Percentiles rank a stretch among this genome's conserved stretches.
Evolutionary conservation across 225 moss, liverwort and hornwort species (phyloP).

Genomic region (Bryum argenteum): DNA sequence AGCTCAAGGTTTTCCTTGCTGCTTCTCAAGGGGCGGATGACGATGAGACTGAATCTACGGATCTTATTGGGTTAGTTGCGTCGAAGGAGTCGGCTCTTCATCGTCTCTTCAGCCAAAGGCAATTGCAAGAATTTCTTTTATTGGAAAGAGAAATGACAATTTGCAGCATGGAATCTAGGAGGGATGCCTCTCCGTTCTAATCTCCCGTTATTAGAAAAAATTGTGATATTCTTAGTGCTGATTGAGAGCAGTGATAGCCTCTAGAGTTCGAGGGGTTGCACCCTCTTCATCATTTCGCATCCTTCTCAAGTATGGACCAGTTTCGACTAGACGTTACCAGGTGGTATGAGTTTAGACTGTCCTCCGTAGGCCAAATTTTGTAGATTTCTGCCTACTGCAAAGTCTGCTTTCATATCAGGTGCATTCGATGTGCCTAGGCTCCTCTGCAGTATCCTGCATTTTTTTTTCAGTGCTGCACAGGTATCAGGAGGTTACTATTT

Average conservation of each 20-base stretch:
- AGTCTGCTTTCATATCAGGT: constrained; percentile 22
- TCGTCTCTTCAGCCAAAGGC: constrained; percentile 89
- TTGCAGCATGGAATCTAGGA: constrained; percentile 61
- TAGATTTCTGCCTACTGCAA: constrained; percentile 26
- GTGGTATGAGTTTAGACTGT: constrained; percentile 19
- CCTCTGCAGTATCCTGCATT: constrained; percentile 6
- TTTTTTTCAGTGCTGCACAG: constrained; percentile 15
- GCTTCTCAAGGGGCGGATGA: constrained; percentile 47
- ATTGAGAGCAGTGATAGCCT: constrained; percentile 17
- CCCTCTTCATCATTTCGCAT: background rate
- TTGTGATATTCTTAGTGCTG: constrained; percentile 34
- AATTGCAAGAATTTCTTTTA: constrained; percentile 75
- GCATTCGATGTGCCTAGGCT: constrained; percentile 12
- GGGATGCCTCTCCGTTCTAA: constrained; percentile 51
- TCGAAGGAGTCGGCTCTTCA: constrained; percentile 78
- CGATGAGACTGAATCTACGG: constrained; percentile 59
- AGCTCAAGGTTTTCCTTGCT: constrained; percentile 79
- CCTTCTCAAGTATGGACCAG: background rate
- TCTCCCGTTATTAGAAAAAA: constrained; percentile 10
- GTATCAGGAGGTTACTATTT: background rate
- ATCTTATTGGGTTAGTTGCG: constrained; percentile 79
- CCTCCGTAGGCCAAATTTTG: constrained; percentile 36
- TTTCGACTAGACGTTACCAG: constrained; percentile 4
- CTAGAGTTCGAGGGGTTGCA: constrained; percentile 3
- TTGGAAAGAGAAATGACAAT: constrained; percentile 66